Conservation (phyloP, 106 monocot genomes). For the Gastrodia elata region DNA sequence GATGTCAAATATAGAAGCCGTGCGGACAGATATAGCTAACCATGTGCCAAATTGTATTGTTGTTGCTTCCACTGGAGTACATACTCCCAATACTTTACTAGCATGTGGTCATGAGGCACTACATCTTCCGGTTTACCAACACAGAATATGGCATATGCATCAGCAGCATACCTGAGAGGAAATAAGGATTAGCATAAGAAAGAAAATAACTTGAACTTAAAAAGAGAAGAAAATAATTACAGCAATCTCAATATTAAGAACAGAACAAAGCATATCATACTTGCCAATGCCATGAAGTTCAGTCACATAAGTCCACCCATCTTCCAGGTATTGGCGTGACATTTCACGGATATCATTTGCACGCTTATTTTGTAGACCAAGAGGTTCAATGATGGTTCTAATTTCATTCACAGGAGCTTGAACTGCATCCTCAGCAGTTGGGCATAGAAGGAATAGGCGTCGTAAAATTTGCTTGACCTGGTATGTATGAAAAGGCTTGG, state of each 20-base stretch:
- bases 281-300: slow-evolving; percentile 54
- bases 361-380: slow-evolving; percentile 34
- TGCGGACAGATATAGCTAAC: background rate
- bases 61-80: slow-evolving; percentile 3
- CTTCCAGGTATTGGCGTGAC: slow-evolving; percentile 21
- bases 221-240: background rate
- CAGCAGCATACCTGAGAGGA: slow-evolving; percentile 43
- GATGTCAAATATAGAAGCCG: no score
- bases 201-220: background rate
- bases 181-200: background rate
- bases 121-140: slow-evolving; percentile 36
- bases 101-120: slow-evolving; percentile 39
- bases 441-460: slow-evolving; percentile 20
- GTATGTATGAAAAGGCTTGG: no score
- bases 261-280: background rate
- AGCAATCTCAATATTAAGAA: background rate
- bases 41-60: background rate
- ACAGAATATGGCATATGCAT: slow-evolving; percentile 69
- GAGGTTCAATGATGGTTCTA: slow-evolving; percentile 6
- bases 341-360: slow-evolving; percentile 25
- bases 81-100: slow-evolving; percentile 44
- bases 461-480: slow-evolving; percentile 21
- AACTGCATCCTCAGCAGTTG: slow-evolving; percentile 21
- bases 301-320: slow-evolving; percentile 50
- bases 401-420: slow-evolving; percentile 14